Base-by-base conservation (phyloP, 2,329 filamentous ascomycete species). In the Phyllosticta citriasiana region DNA sequence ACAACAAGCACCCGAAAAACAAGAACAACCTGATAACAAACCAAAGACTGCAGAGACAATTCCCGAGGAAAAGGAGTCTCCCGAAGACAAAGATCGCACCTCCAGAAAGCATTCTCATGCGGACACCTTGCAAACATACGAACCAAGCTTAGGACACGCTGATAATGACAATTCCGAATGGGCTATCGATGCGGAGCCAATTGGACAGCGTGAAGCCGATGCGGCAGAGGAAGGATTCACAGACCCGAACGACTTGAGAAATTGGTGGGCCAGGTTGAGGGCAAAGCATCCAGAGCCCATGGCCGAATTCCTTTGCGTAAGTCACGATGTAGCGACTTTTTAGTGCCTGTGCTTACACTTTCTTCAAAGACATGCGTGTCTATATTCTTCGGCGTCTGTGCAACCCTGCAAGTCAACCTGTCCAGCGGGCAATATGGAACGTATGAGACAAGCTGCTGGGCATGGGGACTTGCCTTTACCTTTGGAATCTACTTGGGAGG, bases 381-480 rank as follows among this genome's bases (percentile, higher is more conserved):
- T 1, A 57, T 62, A 24, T 62, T 62, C 40, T 40, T 59, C 24
- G 60, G 60, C 16, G 35, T 62, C 19, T 58, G 56, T 22, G 57
- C 60, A 4, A 62, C 55, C 9, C 33, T 62, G 5, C 57, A 58
- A 16, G 55, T 55, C 35, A 59, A 53, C 19, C 52, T 59, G 9
- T 5, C 52, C 33, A 19, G 52, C 7, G 60, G 60, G 3, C 10
- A 56, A 7, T 62, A 62, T 26, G 60, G 60, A 6, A 2, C 50
- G n/a, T 62, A 58, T n/a, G 60, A 62, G 22, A 59, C 56, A 1
- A 24, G 9, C 35, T 62, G 60, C 56, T 62, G 60, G 60, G 60
- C 56, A 3, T 84, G 81, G 82, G 82, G 81, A 1, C 72, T 84
- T n/a, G 80, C 78, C 1, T 77, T 78, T 26, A 84, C 83, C 78